Conservation (phyloP, 139 green algal genomes). For the Coccomyxa sp. region DNA sequence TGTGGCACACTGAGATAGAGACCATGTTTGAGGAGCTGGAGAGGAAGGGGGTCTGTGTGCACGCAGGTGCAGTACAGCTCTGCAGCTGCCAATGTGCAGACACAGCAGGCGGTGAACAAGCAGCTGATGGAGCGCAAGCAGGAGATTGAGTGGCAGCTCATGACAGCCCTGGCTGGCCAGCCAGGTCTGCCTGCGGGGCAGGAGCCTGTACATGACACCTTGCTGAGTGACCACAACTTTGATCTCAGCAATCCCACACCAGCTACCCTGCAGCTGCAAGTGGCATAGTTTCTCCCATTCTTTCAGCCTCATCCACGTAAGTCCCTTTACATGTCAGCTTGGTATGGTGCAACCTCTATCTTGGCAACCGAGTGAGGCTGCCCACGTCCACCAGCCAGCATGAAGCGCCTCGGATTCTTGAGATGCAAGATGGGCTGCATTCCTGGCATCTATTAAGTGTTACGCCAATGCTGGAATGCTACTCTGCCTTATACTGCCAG, state of each 20-base stretch:
- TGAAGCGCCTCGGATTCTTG: no score
- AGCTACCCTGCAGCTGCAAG: not conserved
- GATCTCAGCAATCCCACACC: no score
- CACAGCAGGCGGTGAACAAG: constrained; percentile 35
- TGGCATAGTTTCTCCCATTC: not conserved
- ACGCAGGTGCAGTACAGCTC: not conserved
- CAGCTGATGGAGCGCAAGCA: constrained; percentile 52
- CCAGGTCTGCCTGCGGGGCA: not conserved
- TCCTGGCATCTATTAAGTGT: no score
- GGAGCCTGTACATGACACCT: not conserved
- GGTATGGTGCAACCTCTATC: no score
- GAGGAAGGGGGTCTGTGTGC: not conserved
- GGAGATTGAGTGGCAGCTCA: constrained; percentile 64
- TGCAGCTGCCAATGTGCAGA: constrained; percentile 8
- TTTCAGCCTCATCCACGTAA: not conserved
- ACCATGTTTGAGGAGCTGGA: not conserved
- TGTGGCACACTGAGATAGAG: not conserved
- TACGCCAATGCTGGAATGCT: no score
- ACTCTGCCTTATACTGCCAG: no score
- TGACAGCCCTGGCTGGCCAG: constrained; percentile 29
- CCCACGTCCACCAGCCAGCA: no score
- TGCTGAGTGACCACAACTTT: no score
- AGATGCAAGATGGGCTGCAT: no score
- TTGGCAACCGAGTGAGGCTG: no score
- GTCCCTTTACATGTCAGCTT: no score